These are phyloP conservation scores for Naganishia friedmannii DNA, from an alignment of 768 basidiomycete species.

Conservation along the genomic window DNA sequence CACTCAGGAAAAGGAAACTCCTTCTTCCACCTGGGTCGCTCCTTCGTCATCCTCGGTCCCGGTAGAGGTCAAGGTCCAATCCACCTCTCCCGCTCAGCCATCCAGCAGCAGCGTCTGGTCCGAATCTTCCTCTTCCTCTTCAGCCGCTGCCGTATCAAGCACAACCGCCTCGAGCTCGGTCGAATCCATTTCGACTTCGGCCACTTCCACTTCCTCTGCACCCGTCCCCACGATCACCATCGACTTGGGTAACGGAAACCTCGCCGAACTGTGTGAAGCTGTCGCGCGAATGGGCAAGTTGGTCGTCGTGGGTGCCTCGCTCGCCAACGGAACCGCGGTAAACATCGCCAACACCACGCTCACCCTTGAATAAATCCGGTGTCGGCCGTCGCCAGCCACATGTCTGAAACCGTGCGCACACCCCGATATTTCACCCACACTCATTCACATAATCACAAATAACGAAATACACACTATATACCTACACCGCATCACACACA, in stretches of 20 bases:
- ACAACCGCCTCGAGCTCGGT: slow-evolving; percentile 31
- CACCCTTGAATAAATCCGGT: slow-evolving; percentile 1
- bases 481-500: not conserved
- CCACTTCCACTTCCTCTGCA: slow-evolving; percentile 29
- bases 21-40: slow-evolving; percentile 22
- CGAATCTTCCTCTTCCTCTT: slow-evolving; percentile 29
- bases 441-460: slow-evolving; percentile 1
- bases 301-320: slow-evolving; percentile 25
- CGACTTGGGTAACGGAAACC: slow-evolving; percentile 11
- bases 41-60: slow-evolving; percentile 23
- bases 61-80: slow-evolving; percentile 3
- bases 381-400: not conserved
- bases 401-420: no score
- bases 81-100: slow-evolving; percentile 35
- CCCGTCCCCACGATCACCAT: slow-evolving; percentile 14
- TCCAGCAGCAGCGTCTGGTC: slow-evolving; percentile 29
- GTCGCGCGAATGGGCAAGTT: slow-evolving; percentile 27
- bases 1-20: slow-evolving; percentile 22
- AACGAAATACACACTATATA: not conserved
- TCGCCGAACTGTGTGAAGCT: slow-evolving; percentile 26
- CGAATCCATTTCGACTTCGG: slow-evolving; percentile 27
- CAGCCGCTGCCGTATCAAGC: slow-evolving; percentile 28
- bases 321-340: slow-evolving; percentile 16
- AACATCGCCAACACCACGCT: slow-evolving; percentile 15
- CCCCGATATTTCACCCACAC: not conserved